Conservation (phyloP, 352 stramenopile genomes). For the Blastocystis sp. region DNA sequence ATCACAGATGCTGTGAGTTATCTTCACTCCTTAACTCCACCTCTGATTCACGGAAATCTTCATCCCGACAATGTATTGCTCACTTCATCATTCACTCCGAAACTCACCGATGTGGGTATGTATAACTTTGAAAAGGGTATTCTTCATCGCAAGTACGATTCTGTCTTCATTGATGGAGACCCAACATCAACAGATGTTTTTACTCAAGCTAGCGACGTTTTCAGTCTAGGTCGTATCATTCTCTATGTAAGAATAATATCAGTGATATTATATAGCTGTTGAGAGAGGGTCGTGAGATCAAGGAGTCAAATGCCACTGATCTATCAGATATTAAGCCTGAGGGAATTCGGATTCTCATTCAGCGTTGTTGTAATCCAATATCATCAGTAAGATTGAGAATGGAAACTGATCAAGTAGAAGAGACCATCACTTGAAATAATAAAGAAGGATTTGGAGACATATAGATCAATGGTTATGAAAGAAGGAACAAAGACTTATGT, state of each 20-base stretch:
- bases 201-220: not conserved
- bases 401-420: not conserved
- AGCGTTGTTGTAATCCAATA: not conserved
- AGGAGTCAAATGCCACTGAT: not conserved
- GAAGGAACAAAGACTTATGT: not conserved
- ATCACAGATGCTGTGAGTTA: not conserved
- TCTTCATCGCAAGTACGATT: not conserved
- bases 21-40: not conserved
- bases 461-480: not conserved
- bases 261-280: not conserved
- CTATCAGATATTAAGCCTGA: not conserved
- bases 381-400: not conserved
- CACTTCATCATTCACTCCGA: not conserved
- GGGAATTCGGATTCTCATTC: not conserved
- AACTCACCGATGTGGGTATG: not conserved
- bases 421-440: not conserved
- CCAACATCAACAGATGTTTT: no score
- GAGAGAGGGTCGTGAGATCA: not conserved
- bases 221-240: not conserved
- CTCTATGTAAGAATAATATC: not conserved
- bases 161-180: not conserved
- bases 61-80: not conserved
- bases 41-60: not conserved
- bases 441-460: not conserved
- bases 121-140: not conserved